Conservation (phyloP, 441 rosid genomes). For the Populus tomentosa region DNA sequence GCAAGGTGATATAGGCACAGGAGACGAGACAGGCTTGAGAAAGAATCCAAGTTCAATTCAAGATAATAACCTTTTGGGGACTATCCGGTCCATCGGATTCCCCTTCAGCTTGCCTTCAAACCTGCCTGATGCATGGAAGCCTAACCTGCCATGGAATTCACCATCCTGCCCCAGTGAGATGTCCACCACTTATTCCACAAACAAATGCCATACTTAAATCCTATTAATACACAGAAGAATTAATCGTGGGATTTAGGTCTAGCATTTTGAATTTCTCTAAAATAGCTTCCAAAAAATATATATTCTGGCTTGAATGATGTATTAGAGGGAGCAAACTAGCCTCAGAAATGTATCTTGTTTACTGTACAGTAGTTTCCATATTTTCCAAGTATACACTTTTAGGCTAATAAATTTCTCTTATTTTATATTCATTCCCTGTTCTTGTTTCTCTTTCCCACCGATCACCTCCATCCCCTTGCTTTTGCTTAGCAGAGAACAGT, state of each 20-base stretch:
- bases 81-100: slow-evolving; percentile 31
- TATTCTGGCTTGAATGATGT: slow-evolving; percentile 1
- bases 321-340: slow-evolving; percentile 7
- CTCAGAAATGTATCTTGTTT: slow-evolving; percentile 14
- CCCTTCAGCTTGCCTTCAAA: slow-evolving; percentile 50
- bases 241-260: slow-evolving; percentile 17
- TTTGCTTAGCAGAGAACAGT: not conserved
- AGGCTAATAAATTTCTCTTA: slow-evolving; percentile 1
- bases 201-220: slow-evolving; percentile 53
- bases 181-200: slow-evolving; percentile 48
- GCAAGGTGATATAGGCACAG: slow-evolving; percentile 21
- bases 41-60: slow-evolving; percentile 17
- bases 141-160: slow-evolving; percentile 48
- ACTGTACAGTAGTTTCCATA: slow-evolving; percentile 29
- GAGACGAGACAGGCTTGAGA: slow-evolving; percentile 18
- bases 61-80: slow-evolving; percentile 24
- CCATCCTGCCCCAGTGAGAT: slow-evolving; percentile 49
- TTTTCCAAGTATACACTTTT: slow-evolving; percentile 4
- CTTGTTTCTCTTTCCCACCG: not conserved
- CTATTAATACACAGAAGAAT: not conserved
- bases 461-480: not conserved
- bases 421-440: slow-evolving; percentile 7
- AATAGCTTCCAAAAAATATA: not conserved
- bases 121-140: slow-evolving; percentile 33
- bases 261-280: slow-evolving; percentile 8